These are phyloP conservation scores for Ammopiptanthus mongolicus DNA, from an alignment of 306 rosid species.

Conservation along the genomic window DNA sequence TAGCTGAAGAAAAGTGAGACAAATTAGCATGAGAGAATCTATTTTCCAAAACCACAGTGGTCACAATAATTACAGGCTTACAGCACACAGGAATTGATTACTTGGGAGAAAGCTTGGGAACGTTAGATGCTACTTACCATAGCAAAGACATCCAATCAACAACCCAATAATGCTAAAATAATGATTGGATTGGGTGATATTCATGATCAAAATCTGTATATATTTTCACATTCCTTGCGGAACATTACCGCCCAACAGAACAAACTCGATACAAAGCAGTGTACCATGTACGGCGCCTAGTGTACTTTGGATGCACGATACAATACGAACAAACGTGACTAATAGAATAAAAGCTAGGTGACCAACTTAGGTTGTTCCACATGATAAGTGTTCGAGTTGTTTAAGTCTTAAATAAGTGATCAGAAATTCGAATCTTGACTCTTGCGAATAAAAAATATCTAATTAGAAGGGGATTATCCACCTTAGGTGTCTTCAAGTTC, in stretches of 20 bases:
- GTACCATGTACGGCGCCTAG: background rate
- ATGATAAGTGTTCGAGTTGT: no score
- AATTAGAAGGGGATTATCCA: no score
- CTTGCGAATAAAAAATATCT: no score
- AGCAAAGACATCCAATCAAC: background rate
- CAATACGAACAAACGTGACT: background rate
- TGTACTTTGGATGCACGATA: background rate
- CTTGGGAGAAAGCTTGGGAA: background rate
- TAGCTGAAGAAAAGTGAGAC: no score
- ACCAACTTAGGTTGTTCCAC: no score
- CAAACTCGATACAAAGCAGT: background rate
- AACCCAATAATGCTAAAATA: conserved; percentile 5
- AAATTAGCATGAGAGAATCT: no score
- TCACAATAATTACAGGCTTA: background rate
- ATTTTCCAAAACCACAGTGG: no score
- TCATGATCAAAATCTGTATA: background rate
- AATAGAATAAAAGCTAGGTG: background rate
- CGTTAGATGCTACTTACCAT: background rate
- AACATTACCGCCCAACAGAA: background rate
- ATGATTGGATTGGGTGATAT: background rate
- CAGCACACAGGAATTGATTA: background rate
- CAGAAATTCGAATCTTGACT: no score
- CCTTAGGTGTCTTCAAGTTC: no score
- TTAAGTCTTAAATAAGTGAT: no score
- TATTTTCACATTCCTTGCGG: background rate